Conservation (phyloP, 192 early-diverging fungal genomes). For the Coemansia sp. region DNA sequence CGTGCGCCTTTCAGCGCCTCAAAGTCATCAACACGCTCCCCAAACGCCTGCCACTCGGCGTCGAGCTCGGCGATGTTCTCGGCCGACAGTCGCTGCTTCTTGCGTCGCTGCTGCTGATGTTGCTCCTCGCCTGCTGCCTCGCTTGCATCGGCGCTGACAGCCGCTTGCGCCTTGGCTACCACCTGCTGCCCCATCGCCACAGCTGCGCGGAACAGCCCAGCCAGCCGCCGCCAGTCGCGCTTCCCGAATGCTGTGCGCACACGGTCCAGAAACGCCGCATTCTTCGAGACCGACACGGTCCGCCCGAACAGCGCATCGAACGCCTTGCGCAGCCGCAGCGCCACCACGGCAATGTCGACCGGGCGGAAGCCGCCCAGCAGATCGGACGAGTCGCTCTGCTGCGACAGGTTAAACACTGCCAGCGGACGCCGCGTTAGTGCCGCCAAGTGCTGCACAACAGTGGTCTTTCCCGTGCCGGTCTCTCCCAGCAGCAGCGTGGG, state of each 20-base stretch:
- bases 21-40: slow-evolving; percentile 62
- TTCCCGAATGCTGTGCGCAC: slow-evolving; percentile 69
- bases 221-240: slow-evolving; percentile 83
- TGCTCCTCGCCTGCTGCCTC: no score
- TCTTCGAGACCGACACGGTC: slow-evolving; percentile 87
- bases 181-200: slow-evolving; percentile 27
- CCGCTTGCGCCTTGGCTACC: slow-evolving; percentile 9
- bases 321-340: slow-evolving; percentile 74
- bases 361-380: slow-evolving; percentile 97
- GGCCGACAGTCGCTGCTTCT: slow-evolving; percentile 34
- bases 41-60: slow-evolving; percentile 76
- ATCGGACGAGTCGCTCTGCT: slow-evolving; percentile 94
- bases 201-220: slow-evolving; percentile 72
- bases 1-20: slow-evolving; percentile 59
- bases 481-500: slow-evolving; percentile 93
- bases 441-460: slow-evolving; percentile 90
- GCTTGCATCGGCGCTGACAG: slow-evolving; percentile 24
- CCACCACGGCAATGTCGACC: slow-evolving; percentile 78
- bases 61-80: slow-evolving; percentile 45
- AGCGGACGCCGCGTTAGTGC: slow-evolving; percentile 70
- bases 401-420: slow-evolving; percentile 93
- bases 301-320: slow-evolving; percentile 84
- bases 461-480: slow-evolving; percentile 98
- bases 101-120: slow-evolving; percentile 9
- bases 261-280: slow-evolving; percentile 81